Conservation (phyloP, 768 basidiomycete genomes). For the Lactifluus subvellereus region DNA sequence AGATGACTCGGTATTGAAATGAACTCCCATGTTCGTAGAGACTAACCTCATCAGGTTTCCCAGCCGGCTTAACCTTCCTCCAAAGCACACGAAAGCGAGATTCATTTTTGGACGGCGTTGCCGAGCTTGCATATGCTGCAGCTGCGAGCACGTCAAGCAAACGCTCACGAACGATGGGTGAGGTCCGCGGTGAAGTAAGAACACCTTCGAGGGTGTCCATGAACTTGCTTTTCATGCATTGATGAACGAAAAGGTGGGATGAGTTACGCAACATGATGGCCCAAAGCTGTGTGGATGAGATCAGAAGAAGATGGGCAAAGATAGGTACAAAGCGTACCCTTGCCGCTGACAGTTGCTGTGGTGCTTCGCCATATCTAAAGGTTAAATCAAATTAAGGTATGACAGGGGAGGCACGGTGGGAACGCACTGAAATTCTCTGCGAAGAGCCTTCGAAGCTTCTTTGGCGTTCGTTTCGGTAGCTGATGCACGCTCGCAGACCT, state of each 20-base stretch:
- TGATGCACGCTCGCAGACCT: constrained; percentile 81
- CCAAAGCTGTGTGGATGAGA: constrained; percentile 55
- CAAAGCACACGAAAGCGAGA: constrained; percentile 63
- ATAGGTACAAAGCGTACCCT: constrained; percentile 10
- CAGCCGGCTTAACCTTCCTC: constrained; percentile 70
- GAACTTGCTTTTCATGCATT: constrained; percentile 71
- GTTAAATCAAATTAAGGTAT: background rate
- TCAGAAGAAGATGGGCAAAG: background rate
- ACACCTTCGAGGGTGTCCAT: constrained; percentile 74
- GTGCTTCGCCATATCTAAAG: constrained; percentile 22
- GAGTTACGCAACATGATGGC: constrained; percentile 85
- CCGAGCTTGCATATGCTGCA: constrained; percentile 63
- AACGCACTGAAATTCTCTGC: constrained; percentile 78
- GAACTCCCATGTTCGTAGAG: background rate
- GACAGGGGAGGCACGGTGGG: background rate
- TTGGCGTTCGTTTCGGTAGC: constrained; percentile 66
- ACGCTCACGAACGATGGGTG: constrained; percentile 76
- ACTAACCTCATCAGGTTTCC: constrained; percentile 75
- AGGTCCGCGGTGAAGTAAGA: constrained; percentile 53
- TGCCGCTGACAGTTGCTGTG: constrained; percentile 25
- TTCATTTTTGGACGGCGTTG: constrained; percentile 32
- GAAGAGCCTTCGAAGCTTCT: constrained; percentile 75
- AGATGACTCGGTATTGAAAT: background rate
- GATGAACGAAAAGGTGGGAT: constrained; percentile 60
- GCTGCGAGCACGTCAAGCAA: constrained; percentile 78